A percentile compares a stretch with the other conserved stretches of the same genome.
These are phyloP conservation scores for Aquilaria yunnanensis DNA, from an alignment of 345 rosid genomes.

Conservation along the genomic window DNA sequence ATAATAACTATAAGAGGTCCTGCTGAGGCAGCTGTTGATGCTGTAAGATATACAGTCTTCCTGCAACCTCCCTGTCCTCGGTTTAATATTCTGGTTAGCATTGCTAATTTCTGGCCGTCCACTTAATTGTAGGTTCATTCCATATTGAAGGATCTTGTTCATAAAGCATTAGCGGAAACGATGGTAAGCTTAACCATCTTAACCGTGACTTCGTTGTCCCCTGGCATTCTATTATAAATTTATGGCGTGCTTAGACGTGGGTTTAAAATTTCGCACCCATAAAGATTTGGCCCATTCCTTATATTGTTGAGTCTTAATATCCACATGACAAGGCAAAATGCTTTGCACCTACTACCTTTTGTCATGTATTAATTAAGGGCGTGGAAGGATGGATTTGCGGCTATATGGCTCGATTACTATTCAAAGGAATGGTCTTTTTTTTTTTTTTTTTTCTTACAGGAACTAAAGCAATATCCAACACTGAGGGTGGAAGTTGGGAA, in stretches of 20 bases:
- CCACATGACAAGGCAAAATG: neutral
- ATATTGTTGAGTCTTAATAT: neutral
- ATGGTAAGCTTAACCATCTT: slow-evolving; percentile 30
- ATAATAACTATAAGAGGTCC: slow-evolving; percentile 80
- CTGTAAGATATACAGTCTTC: slow-evolving; percentile 31
- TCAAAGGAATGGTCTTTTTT: too few relatives aligned
- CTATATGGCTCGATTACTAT: too few relatives aligned
- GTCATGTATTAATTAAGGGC: neutral
- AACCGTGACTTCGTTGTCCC: neutral
- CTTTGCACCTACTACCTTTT: neutral
- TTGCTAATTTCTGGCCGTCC: slow-evolving; percentile 1
- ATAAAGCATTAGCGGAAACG: slow-evolving; percentile 66
- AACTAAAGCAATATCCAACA: slow-evolving; percentile 87
- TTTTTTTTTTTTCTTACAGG: slow-evolving; percentile 33
- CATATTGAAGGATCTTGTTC: slow-evolving; percentile 81
- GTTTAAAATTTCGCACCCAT: too few relatives aligned
- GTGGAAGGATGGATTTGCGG: too few relatives aligned
- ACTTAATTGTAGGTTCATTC: slow-evolving; percentile 56
- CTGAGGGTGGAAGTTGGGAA: slow-evolving; percentile 76
- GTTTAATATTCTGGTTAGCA: slow-evolving; percentile 6
- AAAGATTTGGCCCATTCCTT: neutral
- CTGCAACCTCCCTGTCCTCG: neutral
- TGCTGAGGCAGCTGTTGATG: slow-evolving; percentile 97
- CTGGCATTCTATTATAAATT: neutral
- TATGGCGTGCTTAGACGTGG: too few relatives aligned